Evolutionary conservation across 495 filamentous ascomycete genomes (phyloP), one percentile per base, ranked within the genome.

Genomic region (Astrocystis sublimbata): DNA sequence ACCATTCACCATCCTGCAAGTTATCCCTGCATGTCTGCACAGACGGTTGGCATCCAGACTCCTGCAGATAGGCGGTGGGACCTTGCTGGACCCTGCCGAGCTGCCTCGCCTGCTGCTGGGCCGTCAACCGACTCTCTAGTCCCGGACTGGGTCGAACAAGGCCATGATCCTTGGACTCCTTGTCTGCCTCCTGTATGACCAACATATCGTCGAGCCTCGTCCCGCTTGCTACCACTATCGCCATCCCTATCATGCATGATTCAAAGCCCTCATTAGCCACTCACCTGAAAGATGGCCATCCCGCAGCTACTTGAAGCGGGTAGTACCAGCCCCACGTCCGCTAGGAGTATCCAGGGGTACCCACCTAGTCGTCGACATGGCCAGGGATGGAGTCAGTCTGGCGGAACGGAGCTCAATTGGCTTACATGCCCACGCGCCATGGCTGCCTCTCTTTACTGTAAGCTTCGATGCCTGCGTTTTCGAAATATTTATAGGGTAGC

Each of bases 361-460:
- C 60, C 60, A 62, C 60, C 35, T 19, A 43, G 24, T 38, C 36
- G 36, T 51, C 60, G 51, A 56, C 40, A 62, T 21, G 24, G 50
- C 49, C 60, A 54, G 51, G 42, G 40, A 62, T 61, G 47, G 58
- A 62, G 50, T 62, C 60, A 56, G 41, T 56, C 41, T 55, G 60
- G 51, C 60, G 50, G 60, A 24, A 38, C 50, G 19, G 42, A 30
- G 50, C 41, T 56, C 23, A 13, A 62, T 55, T 55, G 60, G 60
- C n/a, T 33, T 56, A 26, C 30, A 17, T 19, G 49, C 35, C 30
- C 50, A 45, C 42, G 31, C 40, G 41, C 49, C 60, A 62, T 40
- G 51, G 49, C 51, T 47, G 35, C 60, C 51, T 62, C 41, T 62
- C 50, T 62, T 23, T 31, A 36, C 55, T 15, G 42, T 36, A 9